Evolutionary conservation across 371 early-diverging fungal species (phyloP).

Genomic region (Umbelopsis sp.): DNA sequence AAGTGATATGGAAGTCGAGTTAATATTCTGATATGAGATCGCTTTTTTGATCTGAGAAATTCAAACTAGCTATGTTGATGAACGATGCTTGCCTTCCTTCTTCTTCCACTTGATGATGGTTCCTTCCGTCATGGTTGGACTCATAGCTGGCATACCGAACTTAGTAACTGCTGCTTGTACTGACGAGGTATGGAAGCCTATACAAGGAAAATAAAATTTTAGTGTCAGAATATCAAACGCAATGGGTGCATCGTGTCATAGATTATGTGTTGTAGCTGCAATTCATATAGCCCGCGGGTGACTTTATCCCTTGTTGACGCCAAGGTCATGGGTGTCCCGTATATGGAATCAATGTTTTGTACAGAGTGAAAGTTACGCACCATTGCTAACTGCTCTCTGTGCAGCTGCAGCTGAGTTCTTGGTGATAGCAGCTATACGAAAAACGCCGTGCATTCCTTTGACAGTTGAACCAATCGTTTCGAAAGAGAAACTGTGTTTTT

Average conservation of each 20-base stretch:
- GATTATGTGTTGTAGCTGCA: too few relatives aligned
- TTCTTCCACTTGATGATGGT: conserved; percentile 91
- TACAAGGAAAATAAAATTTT: neutral
- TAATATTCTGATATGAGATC: neutral
- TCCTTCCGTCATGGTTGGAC: conserved; percentile 98
- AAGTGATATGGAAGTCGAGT: neutral
- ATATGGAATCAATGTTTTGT: neutral
- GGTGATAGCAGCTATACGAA: conserved; percentile 6
- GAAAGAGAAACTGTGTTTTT: neutral
- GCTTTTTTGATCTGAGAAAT: neutral
- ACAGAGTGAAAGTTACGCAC: neutral
- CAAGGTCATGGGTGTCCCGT: too few relatives aligned
- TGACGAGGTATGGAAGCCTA: conserved; percentile 65
- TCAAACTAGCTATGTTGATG: neutral
- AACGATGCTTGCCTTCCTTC: conserved; percentile 63
- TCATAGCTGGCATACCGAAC: conserved; percentile 92
- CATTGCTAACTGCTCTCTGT: conserved; percentile 14
- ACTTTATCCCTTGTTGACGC: too few relatives aligned
- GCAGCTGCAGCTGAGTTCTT: conserved; percentile 2
- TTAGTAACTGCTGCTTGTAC: conserved; percentile 60
- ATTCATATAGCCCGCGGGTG: too few relatives aligned
- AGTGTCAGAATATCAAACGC: too few relatives aligned
- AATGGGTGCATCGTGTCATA: too few relatives aligned
- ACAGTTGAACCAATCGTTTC: conserved; percentile 1
- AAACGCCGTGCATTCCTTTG: neutral